These are phyloP conservation scores for Solanum tarapatanum DNA, from an alignment of 257 asterid genomes.

Conservation along the genomic window DNA sequence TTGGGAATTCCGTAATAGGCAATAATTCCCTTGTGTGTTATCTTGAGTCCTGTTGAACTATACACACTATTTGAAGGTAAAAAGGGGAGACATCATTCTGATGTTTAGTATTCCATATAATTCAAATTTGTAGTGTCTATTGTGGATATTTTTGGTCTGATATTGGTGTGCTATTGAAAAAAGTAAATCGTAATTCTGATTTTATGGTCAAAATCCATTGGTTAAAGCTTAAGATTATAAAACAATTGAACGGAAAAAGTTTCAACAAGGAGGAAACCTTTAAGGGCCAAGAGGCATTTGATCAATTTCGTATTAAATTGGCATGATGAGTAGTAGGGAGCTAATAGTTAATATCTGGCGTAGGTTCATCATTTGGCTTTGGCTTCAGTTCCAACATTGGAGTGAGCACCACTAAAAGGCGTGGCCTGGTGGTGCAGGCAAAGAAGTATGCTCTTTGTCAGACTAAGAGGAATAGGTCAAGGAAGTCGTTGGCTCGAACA, in stretches of 20 bases:
- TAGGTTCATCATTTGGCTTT: slow-evolving; percentile 28
- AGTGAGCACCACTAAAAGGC: slow-evolving; percentile 21
- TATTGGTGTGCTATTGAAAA: background rate
- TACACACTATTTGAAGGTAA: background rate
- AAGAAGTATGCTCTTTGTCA: slow-evolving; percentile 56
- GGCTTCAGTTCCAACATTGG: slow-evolving; percentile 23
- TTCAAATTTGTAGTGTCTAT: background rate
- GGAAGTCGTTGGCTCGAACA: slow-evolving; percentile 87
- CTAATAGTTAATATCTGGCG: background rate
- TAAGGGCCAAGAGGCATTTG: background rate
- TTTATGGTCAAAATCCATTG: background rate
- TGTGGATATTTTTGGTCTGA: slow-evolving; percentile 1
- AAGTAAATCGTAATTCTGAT: background rate
- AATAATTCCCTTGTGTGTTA: background rate
- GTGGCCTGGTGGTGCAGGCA: slow-evolving; percentile 59
- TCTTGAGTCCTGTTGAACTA: background rate
- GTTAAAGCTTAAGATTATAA: background rate
- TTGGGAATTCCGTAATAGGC: background rate
- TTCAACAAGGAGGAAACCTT: background rate
- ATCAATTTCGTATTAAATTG: background rate
- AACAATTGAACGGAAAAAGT: background rate
- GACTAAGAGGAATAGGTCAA: slow-evolving; percentile 83
- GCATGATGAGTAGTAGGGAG: background rate
- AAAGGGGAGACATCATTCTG: background rate
- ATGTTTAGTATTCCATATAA: background rate